A percentile compares a stretch with the other conserved stretches of the same genome.
These are phyloP conservation scores for Kuraishia capsulata DNA, from an alignment of 805 yeast species.

Conservation along the genomic window DNA sequence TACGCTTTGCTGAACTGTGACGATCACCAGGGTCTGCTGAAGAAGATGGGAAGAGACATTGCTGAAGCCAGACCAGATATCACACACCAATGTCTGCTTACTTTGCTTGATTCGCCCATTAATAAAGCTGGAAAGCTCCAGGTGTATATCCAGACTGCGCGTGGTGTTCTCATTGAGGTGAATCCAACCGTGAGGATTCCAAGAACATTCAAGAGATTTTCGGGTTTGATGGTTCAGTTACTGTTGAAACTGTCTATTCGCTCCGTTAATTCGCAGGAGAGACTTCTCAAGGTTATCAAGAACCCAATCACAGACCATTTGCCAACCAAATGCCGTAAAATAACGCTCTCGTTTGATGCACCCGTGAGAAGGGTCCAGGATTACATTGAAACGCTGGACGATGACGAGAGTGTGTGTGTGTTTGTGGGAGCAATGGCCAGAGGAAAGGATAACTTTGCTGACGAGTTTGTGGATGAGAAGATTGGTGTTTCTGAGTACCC, in stretches of 20 bases:
- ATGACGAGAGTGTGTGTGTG: conserved; percentile 91
- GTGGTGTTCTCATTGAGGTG: conserved; percentile 91
- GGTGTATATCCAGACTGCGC: conserved; percentile 92
- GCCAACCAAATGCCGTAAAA: conserved; percentile 91
- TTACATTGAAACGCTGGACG: conserved; percentile 69
- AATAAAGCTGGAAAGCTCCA: conserved; percentile 96
- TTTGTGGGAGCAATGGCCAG: conserved; percentile 99
- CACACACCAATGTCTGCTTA: conserved; percentile 93
- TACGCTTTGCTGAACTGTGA: conserved; percentile 93
- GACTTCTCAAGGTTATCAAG: conserved; percentile 85
- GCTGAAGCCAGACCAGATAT: conserved; percentile 99
- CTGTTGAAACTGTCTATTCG: conserved; percentile 88
- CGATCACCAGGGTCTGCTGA: conserved; percentile 92
- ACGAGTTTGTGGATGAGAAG: conserved; percentile 93
- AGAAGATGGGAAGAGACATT: conserved; percentile 95
- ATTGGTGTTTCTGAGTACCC: conserved; percentile 95
- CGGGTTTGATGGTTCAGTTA: conserved; percentile 96
- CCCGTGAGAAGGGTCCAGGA: conserved; percentile 83
- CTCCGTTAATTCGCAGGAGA: conserved; percentile 92
- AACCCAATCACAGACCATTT: conserved; percentile 96
- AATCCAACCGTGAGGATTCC: conserved; percentile 97
- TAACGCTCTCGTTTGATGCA: conserved; percentile 90
- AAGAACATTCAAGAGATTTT: conserved; percentile 94
- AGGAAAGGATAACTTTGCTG: conserved; percentile 96
- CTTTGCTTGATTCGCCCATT: conserved; percentile 93